phyloP scores from a whole-genome alignment of 305 asterid species.

The Fraxinus latifolia region DNA sequence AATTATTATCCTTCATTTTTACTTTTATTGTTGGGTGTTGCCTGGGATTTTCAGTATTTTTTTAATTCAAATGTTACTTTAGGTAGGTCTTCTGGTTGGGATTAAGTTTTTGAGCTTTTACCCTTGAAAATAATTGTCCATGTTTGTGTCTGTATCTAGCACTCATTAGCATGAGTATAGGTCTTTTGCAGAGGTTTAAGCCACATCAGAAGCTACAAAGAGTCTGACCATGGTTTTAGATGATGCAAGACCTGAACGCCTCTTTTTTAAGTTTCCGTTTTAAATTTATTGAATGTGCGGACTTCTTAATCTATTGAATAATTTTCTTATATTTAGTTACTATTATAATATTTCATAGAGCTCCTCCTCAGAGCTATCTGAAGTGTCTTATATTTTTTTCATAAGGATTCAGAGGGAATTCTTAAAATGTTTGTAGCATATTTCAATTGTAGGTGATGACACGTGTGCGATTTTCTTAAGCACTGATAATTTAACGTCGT shows the following conservation, averaged over 20 bases:
- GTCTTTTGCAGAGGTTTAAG: background rate
- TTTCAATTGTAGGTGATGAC: background rate
- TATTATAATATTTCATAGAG: background rate
- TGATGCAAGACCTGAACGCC: background rate
- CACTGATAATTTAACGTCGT: background rate
- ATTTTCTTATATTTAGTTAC: background rate
- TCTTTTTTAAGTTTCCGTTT: background rate
- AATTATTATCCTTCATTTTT: background rate
- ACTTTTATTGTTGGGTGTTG: background rate
- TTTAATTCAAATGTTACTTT: background rate
- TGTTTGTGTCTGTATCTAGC: background rate
- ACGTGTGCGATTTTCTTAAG: background rate
- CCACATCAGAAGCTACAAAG: background rate
- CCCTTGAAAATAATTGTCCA: background rate
- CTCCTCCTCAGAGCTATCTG: background rate
- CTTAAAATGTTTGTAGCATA: background rate
- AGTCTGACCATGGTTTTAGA: background rate
- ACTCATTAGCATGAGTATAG: background rate
- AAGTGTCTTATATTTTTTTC: background rate
- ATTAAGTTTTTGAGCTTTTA: background rate
- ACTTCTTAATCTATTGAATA: background rate
- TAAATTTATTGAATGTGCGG: background rate
- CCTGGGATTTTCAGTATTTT: background rate
- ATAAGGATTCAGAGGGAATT: background rate
- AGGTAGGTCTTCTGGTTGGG: constrained; percentile 3